Conservation (phyloP, 805 yeast genomes). For the Saccharomycodes ludwigii region DNA sequence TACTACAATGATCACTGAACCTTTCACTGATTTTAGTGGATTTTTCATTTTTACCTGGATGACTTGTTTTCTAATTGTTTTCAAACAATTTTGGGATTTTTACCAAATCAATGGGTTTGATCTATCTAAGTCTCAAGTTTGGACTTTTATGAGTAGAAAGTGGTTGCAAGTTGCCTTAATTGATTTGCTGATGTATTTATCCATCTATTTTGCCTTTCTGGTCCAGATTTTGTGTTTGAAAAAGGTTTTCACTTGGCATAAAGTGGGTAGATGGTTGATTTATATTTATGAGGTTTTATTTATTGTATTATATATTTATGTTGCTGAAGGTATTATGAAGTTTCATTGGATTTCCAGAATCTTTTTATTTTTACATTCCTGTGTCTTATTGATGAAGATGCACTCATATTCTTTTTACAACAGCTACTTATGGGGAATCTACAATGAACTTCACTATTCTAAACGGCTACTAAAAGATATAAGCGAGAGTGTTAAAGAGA, state of each 20-base stretch:
- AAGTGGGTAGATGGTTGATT: conserved; percentile 52
- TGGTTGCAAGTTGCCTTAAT: conserved; percentile 55
- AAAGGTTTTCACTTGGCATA: conserved; percentile 44
- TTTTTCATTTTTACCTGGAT: conserved; percentile 75
- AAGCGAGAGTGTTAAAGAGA: conserved; percentile 12
- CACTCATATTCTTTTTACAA: conserved; percentile 89
- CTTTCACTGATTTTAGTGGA: conserved; percentile 45
- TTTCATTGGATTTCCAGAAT: conserved; percentile 89
- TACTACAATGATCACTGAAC: conserved; percentile 4
- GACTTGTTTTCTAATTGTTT: conserved; percentile 40
- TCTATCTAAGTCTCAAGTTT: conserved; percentile 36
- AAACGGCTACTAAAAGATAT: conserved; percentile 27
- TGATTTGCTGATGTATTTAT: conserved; percentile 63
- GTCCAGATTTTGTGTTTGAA: conserved; percentile 44
- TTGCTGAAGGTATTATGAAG: conserved; percentile 35
- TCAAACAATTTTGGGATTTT: conserved; percentile 43
- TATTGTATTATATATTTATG: conserved; percentile 38
- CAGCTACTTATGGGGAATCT: conserved; percentile 71
- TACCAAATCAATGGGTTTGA: conserved; percentile 32
- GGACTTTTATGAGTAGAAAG: conserved; percentile 46
- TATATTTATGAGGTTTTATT: conserved; percentile 42
- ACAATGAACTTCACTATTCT: conserved; percentile 41
- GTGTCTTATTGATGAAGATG: conserved; percentile 87
- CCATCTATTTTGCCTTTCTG: conserved; percentile 46
- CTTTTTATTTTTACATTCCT: conserved; percentile 69